These are phyloP conservation scores for Aegilops sharonensis DNA, from an alignment of 176 grass and related monocot species.

Conservation along the genomic window DNA sequence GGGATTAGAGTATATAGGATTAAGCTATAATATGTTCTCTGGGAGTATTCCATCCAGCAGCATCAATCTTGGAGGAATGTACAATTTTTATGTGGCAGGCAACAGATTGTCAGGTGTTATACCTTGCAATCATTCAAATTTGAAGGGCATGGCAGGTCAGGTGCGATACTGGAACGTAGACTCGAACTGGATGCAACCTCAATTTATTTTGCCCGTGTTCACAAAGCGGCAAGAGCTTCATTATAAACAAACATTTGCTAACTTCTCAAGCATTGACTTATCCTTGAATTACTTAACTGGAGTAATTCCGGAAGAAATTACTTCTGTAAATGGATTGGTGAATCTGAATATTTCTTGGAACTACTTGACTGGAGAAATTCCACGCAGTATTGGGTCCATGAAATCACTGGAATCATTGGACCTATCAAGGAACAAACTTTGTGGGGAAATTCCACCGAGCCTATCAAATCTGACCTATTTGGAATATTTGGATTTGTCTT, in stretches of 20 bases:
- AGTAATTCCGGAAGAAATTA: too few species aligned
- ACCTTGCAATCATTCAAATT: constrained; percentile 1
- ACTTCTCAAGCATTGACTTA: neutral
- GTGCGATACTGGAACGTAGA: too few species aligned
- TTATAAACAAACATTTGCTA: too few species aligned
- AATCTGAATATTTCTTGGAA: too few species aligned
- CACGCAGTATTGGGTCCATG: too few species aligned
- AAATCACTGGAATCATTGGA: constrained; percentile 32
- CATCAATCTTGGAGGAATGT: constrained; percentile 12
- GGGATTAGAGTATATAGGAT: too few species aligned
- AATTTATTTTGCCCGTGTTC: neutral
- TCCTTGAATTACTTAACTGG: neutral
- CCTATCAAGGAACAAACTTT: constrained; percentile 38
- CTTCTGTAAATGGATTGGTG: too few species aligned
- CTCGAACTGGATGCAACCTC: neutral
- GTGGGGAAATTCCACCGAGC: neutral
- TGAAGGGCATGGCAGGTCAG: too few species aligned
- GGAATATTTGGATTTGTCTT: constrained; percentile 25
- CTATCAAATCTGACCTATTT: constrained; percentile 25
- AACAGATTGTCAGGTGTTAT: constrained; percentile 27
- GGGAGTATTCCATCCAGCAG: constrained; percentile 15
- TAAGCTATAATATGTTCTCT: constrained; percentile 23
- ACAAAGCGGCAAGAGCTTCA: neutral
- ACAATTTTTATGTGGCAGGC: constrained; percentile 29
- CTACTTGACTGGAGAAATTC: too few species aligned